Conservation (phyloP, 108 stramenopile genomes). For the Parietichytrium sp. region DNA sequence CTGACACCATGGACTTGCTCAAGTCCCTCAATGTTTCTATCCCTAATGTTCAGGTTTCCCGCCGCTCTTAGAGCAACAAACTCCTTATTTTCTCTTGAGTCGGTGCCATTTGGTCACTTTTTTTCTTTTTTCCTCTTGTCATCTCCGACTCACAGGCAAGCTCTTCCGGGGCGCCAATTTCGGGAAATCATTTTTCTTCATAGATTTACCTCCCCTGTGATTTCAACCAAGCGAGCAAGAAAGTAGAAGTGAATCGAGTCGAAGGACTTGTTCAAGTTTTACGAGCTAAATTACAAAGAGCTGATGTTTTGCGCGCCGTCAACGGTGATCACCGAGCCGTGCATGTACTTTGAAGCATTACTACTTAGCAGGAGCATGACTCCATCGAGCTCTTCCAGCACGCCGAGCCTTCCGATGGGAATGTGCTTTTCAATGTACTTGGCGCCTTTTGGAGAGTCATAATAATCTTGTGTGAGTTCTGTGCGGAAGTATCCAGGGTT, state of each 20-base stretch:
- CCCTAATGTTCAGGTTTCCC: constrained; percentile 54
- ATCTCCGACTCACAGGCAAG: too few relatives aligned
- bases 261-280: too few relatives aligned
- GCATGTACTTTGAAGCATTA: not conserved
- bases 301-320: not conserved
- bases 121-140: too few relatives aligned
- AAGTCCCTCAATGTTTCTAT: constrained; percentile 74
- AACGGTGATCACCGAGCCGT: not conserved
- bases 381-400: constrained; percentile 30
- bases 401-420: not conserved
- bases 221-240: too few relatives aligned
- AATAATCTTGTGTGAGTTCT: constrained; percentile 16
- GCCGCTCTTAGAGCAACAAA: too few relatives aligned
- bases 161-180: too few relatives aligned
- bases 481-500: constrained; percentile 29
- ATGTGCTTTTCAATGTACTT: constrained; percentile 11
- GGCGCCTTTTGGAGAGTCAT: constrained; percentile 24
- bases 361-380: constrained; percentile 25
- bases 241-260: too few relatives aligned
- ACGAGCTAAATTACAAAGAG: not conserved
- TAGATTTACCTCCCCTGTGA: too few relatives aligned
- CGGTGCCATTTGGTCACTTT: too few relatives aligned
- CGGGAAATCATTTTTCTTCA: too few relatives aligned
- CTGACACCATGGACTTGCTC: constrained; percentile 92
- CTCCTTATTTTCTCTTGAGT: too few relatives aligned